A percentile compares a stretch with the other conserved stretches of the same genome.
Evolutionary conservation across 2,329 filamentous ascomycete species (phyloP).

Genomic region (Cytospora leucostoma): DNA sequence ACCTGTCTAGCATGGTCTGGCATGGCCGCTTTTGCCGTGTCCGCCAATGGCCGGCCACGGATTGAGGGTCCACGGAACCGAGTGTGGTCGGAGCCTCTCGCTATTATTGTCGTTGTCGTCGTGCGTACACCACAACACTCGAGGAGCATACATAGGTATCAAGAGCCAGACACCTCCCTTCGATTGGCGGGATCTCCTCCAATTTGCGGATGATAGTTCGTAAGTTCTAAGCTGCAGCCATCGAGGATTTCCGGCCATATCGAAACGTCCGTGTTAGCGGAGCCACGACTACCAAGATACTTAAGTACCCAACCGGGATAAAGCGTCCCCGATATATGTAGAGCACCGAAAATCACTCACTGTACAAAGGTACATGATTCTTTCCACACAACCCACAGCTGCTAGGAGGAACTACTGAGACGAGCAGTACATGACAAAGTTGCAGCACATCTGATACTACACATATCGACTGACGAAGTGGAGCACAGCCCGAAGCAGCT

Average conservation of each 20-base stretch:
- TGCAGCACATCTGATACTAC: too few relatives aligned
- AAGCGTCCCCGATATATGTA: neutral
- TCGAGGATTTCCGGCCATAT: neutral
- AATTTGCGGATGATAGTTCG: neutral
- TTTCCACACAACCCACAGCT: neutral
- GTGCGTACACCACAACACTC: too few relatives aligned
- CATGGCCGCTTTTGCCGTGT: slow-evolving; percentile 18
- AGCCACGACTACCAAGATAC: neutral
- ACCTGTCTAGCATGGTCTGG: neutral
- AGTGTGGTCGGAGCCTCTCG: neutral
- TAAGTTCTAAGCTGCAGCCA: neutral
- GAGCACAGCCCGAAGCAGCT: neutral
- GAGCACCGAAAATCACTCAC: neutral
- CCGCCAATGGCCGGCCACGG: slow-evolving; percentile 14
- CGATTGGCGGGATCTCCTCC: neutral
- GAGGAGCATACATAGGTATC: too few relatives aligned
- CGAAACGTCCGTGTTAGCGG: neutral
- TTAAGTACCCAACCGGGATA: neutral
- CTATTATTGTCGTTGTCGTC: slow-evolving; percentile 15
- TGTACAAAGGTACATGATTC: neutral
- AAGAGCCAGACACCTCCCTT: too few relatives aligned
- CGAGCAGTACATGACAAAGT: too few relatives aligned
- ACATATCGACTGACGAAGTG: too few relatives aligned
- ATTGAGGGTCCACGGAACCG: slow-evolving; percentile 3
- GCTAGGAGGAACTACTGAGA: too few relatives aligned